Percentiles rank a stretch among this genome's conserved stretches.
phyloP scores from a whole-genome alignment of 2,329 filamentous ascomycete genomes.

The Hypoxylon sp. region DNA sequence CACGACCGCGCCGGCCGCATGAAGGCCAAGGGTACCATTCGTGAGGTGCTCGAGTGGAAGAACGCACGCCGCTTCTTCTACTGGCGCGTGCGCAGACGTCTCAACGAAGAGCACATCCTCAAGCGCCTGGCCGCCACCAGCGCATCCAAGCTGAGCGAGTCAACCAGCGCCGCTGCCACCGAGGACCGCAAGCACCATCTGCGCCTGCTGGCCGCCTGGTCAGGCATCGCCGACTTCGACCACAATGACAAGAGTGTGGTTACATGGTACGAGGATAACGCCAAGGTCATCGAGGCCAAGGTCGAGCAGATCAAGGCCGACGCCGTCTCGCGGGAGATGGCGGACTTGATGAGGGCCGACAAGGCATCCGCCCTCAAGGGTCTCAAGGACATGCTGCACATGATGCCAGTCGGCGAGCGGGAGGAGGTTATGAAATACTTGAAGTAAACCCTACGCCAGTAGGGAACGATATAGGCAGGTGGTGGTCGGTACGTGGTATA shows the following conservation, averaged over 20 bases:
- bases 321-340: slow-evolving; percentile 63
- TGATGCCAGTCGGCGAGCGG: slow-evolving; percentile 88
- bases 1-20: slow-evolving; percentile 98
- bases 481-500: background rate
- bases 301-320: slow-evolving; percentile 86
- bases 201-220: slow-evolving; percentile 84
- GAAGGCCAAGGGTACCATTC: slow-evolving; percentile 96
- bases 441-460: slow-evolving; percentile 49
- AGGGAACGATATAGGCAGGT: background rate
- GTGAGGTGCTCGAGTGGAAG: slow-evolving; percentile 84
- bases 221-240: slow-evolving; percentile 79
- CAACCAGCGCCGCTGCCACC: slow-evolving; percentile 49
- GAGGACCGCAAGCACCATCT: slow-evolving; percentile 75
- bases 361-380: slow-evolving; percentile 83
- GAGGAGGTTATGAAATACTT: slow-evolving; percentile 79
- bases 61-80: slow-evolving; percentile 98
- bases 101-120: slow-evolving; percentile 97
- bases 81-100: slow-evolving; percentile 96
- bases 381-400: slow-evolving; percentile 84
- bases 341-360: slow-evolving; percentile 59
- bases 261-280: slow-evolving; percentile 96
- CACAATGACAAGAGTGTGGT: slow-evolving; percentile 85
- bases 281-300: slow-evolving; percentile 83
- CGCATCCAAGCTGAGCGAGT: slow-evolving; percentile 51
- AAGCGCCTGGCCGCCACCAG: slow-evolving; percentile 77